Evolutionary conservation across 208 protist genomes (phyloP), one percentile per base, ranked within the genome.

Genomic region (Vickermania spadyakhi): DNA sequence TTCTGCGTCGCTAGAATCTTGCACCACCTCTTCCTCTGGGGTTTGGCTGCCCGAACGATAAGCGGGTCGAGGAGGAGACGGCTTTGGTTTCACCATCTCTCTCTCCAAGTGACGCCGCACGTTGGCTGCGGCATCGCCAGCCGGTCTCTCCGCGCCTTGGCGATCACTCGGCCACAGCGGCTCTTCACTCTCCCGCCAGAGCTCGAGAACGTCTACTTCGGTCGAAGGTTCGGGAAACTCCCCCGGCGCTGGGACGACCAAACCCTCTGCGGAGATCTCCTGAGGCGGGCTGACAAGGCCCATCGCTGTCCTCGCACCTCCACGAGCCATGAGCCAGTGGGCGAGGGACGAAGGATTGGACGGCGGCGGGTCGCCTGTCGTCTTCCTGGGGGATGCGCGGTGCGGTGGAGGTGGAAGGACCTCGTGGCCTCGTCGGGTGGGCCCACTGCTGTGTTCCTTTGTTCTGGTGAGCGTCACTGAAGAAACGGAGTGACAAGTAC

Each of bases 171-270:
- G 5, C 25, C 52, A 28, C 14, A 56, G 25, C n/a, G 52, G 52
- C n/a, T 28, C 25, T 21, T 56, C 52, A n/a, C 22, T 56, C 22
- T 28, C 22, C 11, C n/a, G 5, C 52, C 52, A 56, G 13, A 56
- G 52, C 52, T 56, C 52, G 11, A 56, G n/a, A 28, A 56, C 22
- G 22, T 56, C 52, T 22, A 28, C 52, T 28, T 56, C 52, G 7
- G 22, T 56, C 11, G 36, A 45, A 18, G 36, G 11, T 7, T 7
- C 7, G 11, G 36, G 36, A 7, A 18, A 7, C 7, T 7, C 36
- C 11, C 36, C 36, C 7, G 36, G 36, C 36, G 18, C 18, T 18
- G 18, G 11, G 11, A 18, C 18, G 36, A 7, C 18, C 11, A 45
- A 18, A 7, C 11, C 36, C 11, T 45, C 36, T 7, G 7, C 36